Base-by-base conservation (phyloP, 2,329 filamentous ascomycete genomes). In the Stachybotrys elegans region DNA sequence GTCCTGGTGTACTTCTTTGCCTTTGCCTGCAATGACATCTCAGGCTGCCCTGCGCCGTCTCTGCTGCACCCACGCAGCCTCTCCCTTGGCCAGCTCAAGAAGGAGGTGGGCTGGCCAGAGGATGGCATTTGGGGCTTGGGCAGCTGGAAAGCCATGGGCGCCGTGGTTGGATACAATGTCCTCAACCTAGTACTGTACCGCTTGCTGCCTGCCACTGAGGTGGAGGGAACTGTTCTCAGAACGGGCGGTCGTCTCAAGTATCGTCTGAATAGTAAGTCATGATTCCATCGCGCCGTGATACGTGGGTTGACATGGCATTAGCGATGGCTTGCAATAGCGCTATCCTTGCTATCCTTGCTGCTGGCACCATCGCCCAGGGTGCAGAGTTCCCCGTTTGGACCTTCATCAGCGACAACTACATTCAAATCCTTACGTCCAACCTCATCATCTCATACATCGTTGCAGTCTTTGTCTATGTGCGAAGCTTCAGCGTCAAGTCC, bases 1-100 rank as follows among this genome's bases (percentile, higher is more conserved):
- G 48, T 90, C 34, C 75, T 91, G 51, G 79, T 89, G 55, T 95
- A 93, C 68, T 62, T 83, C 55, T 84, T 92, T 60, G 77, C 83
- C 38, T 95, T 96, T 60, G 73, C 85, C 57, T 96, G 92, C 76
- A 97, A 96, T 69, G 91, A 97, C 63, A 73, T 94, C 51, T 85
- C 88, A 8, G 92, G 93, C 46, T 97, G 93, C 61, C 93, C 92
- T 38, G 84, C 88, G 3, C 89, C 91, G 4, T 89, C 87, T 4
- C 74, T 92, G 8, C 76, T 95, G 29, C 75, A 77, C 53, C 90
- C 87, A 23, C 82, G 77, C 45, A 85, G 79, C 8, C 69, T 95
- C 47, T 82, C 82, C 34, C 70, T 90, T 39, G 78, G 84, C 17
- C 78, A 79, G 55, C 70, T 96, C 54, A 93, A 92, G 70, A 62